Evolutionary conservation across 108 stramenopile species (phyloP).

Genomic region (Licmophora abbreviata): DNA sequence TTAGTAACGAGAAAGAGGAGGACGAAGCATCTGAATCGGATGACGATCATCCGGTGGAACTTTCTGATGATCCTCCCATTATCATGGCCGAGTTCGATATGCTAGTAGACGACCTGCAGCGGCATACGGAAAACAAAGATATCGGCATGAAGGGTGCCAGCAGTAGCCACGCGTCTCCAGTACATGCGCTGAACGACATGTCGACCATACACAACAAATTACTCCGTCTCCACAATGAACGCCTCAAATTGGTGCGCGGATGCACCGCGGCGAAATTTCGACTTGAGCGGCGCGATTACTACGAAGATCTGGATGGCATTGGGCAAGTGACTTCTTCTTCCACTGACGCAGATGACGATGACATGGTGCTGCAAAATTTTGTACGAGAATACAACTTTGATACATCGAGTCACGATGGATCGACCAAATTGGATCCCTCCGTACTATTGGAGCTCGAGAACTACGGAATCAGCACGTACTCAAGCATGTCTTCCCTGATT

Average conservation of each 20-base stretch:
- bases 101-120: constrained; percentile 23
- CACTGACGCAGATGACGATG: background rate
- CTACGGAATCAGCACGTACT: constrained; percentile 45
- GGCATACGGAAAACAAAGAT: background rate
- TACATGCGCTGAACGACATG: constrained; percentile 47
- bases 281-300: constrained; percentile 36
- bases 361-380: background rate
- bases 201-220: constrained; percentile 30
- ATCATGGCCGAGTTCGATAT: constrained; percentile 53
- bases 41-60: no score
- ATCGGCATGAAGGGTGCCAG: no score
- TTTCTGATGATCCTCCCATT: no score
- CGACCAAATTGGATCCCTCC: constrained; percentile 16
- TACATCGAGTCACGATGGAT: background rate
- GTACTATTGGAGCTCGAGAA: no score
- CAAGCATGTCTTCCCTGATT: constrained; percentile 29
- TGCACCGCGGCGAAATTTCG: constrained; percentile 30
- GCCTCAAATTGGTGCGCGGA: constrained; percentile 33
- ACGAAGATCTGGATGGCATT: constrained; percentile 49
- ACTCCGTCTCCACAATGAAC: constrained; percentile 45
- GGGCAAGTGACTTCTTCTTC: constrained; percentile 10
- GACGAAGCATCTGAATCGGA: no score
- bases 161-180: constrained; percentile 16
- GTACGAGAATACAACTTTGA: no score
- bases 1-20: no score